A percentile compares a stretch with the other conserved stretches of the same genome.
phyloP scores from a whole-genome alignment of 495 filamentous ascomycete species.

The Podospora australis region DNA sequence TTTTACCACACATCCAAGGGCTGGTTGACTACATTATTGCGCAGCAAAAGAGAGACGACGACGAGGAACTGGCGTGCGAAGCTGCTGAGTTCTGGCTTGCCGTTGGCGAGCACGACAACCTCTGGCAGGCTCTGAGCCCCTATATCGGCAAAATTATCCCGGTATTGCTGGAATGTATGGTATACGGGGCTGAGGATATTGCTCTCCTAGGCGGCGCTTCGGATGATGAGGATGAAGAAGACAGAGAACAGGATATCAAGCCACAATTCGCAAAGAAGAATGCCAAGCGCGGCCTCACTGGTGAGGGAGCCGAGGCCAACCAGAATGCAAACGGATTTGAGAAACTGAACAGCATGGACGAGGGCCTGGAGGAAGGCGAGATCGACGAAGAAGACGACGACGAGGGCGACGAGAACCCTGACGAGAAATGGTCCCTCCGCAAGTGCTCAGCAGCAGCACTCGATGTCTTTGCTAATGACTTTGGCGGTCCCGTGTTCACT shows the following conservation, averaged over 20 bases:
- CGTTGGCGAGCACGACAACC: conserved; percentile 74
- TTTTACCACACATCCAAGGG: conserved; percentile 80
- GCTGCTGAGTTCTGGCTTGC: conserved; percentile 97
- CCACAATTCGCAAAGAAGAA: conserved; percentile 80
- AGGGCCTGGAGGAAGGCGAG: conserved; percentile 83
- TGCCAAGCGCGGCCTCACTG: conserved; percentile 42
- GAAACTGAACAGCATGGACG: conserved; percentile 50
- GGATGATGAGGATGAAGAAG: conserved; percentile 89
- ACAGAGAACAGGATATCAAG: conserved; percentile 85
- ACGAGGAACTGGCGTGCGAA: conserved; percentile 87
- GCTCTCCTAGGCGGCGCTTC: conserved; percentile 71
- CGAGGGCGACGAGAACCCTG: conserved; percentile 67
- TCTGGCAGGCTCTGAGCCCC: conserved; percentile 66
- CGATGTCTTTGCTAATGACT: conserved; percentile 88
- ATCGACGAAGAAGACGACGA: conserved; percentile 72
- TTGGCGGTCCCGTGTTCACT: conserved; percentile 80
- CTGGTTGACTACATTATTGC: conserved; percentile 88
- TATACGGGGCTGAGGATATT: conserved; percentile 92
- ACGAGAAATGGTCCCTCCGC: conserved; percentile 90
- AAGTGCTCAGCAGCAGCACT: conserved; percentile 97
- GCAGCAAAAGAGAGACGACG: conserved; percentile 85
- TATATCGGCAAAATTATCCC: conserved; percentile 83
- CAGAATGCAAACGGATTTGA: conserved; percentile 44
- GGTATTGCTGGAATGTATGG: conserved; percentile 88
- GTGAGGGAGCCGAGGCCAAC: conserved; percentile 47